These are phyloP conservation scores for Waitea zeae DNA, from an alignment of 1,284 basidiomycete genomes.

Conservation along the genomic window DNA sequence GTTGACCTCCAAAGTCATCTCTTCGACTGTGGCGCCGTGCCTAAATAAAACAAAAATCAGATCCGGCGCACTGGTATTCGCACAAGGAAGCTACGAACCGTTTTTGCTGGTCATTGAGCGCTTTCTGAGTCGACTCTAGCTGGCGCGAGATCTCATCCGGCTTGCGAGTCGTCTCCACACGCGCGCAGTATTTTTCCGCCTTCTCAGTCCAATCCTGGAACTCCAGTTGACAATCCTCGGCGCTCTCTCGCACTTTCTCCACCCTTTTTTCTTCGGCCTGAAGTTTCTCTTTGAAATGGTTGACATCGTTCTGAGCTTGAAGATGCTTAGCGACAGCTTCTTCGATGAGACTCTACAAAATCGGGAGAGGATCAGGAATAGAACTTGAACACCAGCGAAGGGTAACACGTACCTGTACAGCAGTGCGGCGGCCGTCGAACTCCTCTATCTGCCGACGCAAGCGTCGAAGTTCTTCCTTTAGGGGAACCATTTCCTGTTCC, in stretches of 20 bases:
- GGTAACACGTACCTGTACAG: neutral
- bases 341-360: constrained; percentile 19
- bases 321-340: constrained; percentile 26
- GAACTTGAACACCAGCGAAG: constrained; percentile 3
- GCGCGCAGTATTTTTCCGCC: constrained; percentile 46
- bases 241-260: constrained; percentile 22
- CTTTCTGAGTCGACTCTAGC: constrained; percentile 43
- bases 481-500: constrained; percentile 21
- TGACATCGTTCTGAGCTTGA: constrained; percentile 24
- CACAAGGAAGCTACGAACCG: no score
- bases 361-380: no score
- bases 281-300: constrained; percentile 30
- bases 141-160: constrained; percentile 38
- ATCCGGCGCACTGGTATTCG: no score
- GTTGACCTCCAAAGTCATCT: constrained; percentile 54
- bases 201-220: constrained; percentile 52
- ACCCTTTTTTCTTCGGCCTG: constrained; percentile 23
- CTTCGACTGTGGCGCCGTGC: constrained; percentile 62
- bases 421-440: constrained; percentile 22
- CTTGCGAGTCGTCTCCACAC: constrained; percentile 38
- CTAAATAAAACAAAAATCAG: no score
- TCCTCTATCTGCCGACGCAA: constrained; percentile 28
- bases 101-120: constrained; percentile 55
- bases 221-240: constrained; percentile 35
- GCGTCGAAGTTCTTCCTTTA: constrained; percentile 23